Conservation (phyloP, 2,329 filamentous ascomycete genomes). For the Malbranchea cinnamomea region DNA sequence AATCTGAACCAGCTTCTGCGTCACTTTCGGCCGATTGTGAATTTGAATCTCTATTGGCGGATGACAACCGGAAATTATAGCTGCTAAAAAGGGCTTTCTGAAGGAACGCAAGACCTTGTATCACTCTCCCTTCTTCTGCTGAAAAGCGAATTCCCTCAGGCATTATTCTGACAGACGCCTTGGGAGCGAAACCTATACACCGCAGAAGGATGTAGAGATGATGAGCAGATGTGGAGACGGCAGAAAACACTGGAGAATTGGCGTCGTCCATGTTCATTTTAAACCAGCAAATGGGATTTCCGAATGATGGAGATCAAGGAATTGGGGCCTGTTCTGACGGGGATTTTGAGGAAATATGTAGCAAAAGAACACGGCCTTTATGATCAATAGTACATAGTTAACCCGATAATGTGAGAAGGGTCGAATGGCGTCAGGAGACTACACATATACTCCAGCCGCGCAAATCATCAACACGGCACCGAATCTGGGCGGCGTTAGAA, state of each 20-base stretch:
- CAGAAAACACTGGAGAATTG: slow-evolving; percentile 34
- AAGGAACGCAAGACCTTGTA: slow-evolving; percentile 82
- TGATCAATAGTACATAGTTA: slow-evolving; percentile 22
- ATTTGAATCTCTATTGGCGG: slow-evolving; percentile 11
- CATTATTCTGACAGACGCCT: slow-evolving; percentile 58
- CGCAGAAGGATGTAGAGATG: slow-evolving; percentile 46
- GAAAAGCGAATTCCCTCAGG: slow-evolving; percentile 75
- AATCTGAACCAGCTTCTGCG: slow-evolving; percentile 26
- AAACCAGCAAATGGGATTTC: neutral
- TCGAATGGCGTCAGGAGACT: slow-evolving; percentile 17
- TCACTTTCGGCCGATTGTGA: slow-evolving; percentile 17
- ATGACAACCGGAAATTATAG: slow-evolving; percentile 51
- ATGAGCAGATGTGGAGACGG: slow-evolving; percentile 46
- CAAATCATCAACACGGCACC: slow-evolving; percentile 98
- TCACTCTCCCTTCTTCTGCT: slow-evolving; percentile 73
- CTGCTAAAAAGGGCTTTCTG: slow-evolving; percentile 80
- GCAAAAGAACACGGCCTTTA: slow-evolving; percentile 17
- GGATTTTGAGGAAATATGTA: slow-evolving; percentile 7
- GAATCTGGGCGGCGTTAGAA: slow-evolving; percentile 42
- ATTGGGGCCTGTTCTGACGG: neutral
- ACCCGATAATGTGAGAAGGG: slow-evolving; percentile 1
- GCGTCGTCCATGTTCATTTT: slow-evolving; percentile 6
- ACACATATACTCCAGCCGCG: slow-evolving; percentile 96
- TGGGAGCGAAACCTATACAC: slow-evolving; percentile 46
- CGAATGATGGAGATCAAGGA: neutral